Conservation (phyloP, 1,284 basidiomycete species). For the Trichosporon sp. region DNA sequence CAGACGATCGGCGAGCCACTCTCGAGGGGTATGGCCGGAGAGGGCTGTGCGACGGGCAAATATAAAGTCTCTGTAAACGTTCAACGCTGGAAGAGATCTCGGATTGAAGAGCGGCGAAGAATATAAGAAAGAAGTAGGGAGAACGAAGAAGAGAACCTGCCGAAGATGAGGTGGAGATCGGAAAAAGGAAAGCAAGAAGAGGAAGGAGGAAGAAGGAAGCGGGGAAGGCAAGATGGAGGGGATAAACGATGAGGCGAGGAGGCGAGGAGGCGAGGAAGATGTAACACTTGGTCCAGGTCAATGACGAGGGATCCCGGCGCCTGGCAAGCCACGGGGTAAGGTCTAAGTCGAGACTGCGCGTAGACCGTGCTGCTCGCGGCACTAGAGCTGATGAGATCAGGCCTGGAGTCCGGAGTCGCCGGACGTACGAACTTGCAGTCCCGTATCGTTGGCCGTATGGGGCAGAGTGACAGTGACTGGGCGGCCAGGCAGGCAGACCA, state of each 20-base stretch:
- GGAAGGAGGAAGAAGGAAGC: background rate
- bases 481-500: slow-evolving; percentile 3
- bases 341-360: background rate
- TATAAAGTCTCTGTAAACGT: slow-evolving; percentile 16
- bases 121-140: background rate
- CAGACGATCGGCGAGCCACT: background rate
- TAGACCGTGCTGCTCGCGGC: background rate
- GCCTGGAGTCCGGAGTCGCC: slow-evolving; percentile 9
- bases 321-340: background rate
- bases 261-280: slow-evolving; percentile 2
- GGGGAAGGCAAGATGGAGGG: background rate
- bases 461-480: slow-evolving; percentile 4
- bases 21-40: slow-evolving; percentile 1
- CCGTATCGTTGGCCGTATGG: slow-evolving; percentile 14
- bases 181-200: background rate
- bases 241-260: slow-evolving; percentile 6
- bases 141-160: slow-evolving; percentile 14
- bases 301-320: slow-evolving; percentile 10
- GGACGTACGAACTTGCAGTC: slow-evolving; percentile 13
- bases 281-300: slow-evolving; percentile 13
- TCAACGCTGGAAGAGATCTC: slow-evolving; percentile 19
- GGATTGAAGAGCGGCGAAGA: slow-evolving; percentile 3
- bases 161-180: background rate
- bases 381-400: background rate
- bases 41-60: background rate